Percentiles rank a stretch among this genome's conserved stretches.
Evolutionary conservation across 441 rosid species (phyloP).

Genomic region (Adansonia madagascariensis): DNA sequence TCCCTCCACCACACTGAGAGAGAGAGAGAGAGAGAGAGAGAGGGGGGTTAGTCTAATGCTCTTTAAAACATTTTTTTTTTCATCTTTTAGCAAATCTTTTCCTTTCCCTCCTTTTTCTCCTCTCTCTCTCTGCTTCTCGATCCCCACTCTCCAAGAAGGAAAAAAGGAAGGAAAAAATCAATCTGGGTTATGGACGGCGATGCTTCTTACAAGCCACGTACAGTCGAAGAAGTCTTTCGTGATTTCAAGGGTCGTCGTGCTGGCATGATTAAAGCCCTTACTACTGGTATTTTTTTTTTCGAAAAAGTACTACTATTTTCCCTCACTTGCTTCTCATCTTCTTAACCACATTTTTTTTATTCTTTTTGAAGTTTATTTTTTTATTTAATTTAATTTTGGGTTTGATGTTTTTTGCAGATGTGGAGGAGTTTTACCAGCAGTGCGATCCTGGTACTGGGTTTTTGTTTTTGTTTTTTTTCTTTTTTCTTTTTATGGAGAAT

Average conservation of each 20-base stretch:
- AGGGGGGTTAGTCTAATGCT: neutral
- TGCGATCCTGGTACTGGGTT: constrained; percentile 41
- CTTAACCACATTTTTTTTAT: neutral
- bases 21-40: neutral
- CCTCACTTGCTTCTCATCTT: neutral
- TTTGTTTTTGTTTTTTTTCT: neutral
- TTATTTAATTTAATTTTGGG: neutral
- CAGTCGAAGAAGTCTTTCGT: constrained; percentile 59
- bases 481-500: neutral
- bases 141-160: neutral
- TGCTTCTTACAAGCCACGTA: constrained; percentile 51
- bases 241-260: constrained; percentile 62
- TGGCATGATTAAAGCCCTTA: constrained; percentile 62
- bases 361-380: neutral
- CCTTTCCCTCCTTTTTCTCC: constrained; percentile 44
- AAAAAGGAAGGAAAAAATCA: neutral
- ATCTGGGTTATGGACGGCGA: constrained; percentile 54
- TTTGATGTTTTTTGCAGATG: constrained; percentile 34
- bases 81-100: neutral
- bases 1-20: neutral
- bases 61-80: neutral
- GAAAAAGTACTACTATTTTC: neutral
- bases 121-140: constrained; percentile 20
- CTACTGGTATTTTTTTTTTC: constrained; percentile 39
- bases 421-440: constrained; percentile 43